A percentile compares a stretch with the other conserved stretches of the same genome.
phyloP scores from a whole-genome alignment of 306 rosid genomes.

The Calophaca sinica region DNA sequence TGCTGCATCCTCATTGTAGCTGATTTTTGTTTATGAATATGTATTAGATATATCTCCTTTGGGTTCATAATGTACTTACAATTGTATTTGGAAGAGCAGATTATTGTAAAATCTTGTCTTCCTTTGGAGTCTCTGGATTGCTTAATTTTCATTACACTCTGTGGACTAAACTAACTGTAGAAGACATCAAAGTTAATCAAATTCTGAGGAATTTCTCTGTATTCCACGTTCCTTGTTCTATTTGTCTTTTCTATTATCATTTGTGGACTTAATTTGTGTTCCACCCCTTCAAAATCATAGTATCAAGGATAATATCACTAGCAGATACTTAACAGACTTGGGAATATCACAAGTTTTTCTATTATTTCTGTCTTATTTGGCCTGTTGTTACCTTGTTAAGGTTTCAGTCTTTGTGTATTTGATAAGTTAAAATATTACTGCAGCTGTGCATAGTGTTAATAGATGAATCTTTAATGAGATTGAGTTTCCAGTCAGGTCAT shows the following conservation, averaged over 20 bases:
- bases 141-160: constrained; percentile 8
- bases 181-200: not conserved
- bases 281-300: not conserved
- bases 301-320: too few relatives aligned
- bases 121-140: constrained; percentile 19
- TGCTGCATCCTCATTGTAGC: constrained; percentile 54
- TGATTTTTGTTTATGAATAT: constrained; percentile 49
- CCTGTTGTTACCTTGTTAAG: not conserved
- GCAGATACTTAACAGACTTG: too few relatives aligned
- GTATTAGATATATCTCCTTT: constrained; percentile 26
- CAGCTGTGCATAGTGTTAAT: not conserved
- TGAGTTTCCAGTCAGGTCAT: constrained; percentile 44
- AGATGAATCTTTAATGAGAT: not conserved
- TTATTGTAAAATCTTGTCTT: constrained; percentile 26
- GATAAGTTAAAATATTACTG: not conserved
- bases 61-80: constrained; percentile 43
- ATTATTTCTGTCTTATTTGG: not conserved
- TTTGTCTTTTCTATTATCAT: too few relatives aligned
- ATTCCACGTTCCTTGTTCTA: too few relatives aligned
- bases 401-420: not conserved
- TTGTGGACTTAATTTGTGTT: not conserved
- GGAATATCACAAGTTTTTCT: not conserved
- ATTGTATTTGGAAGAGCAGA: constrained; percentile 30
- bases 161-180: constrained; percentile 17
- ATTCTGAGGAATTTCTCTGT: too few relatives aligned